Base-by-base conservation (phyloP, 2,329 filamentous ascomycete genomes). In the Fusarium napiforme region DNA sequence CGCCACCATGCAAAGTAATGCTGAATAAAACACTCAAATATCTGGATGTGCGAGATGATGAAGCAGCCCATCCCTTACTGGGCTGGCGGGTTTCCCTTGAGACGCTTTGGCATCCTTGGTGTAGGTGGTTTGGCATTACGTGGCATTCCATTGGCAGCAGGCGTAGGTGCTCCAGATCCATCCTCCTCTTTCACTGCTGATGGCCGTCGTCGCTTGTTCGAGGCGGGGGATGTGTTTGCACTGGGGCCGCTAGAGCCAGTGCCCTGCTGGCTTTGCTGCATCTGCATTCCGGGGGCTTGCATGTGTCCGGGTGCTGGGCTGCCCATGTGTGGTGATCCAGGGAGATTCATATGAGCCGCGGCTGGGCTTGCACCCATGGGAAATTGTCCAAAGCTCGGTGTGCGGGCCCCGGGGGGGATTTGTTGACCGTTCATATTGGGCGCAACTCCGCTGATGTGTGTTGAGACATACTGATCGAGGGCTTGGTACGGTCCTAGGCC, bases 261-360 rank as follows among this genome's bases (percentile, higher is more conserved):
- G 43, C 90, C 91, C 78, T 92, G 91, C 79, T 92, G 90, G 78
- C 90, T 92, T 72, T 89, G 88, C 79, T 92, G 90, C 68, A 90
- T 83, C 79, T 90, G 89, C 90, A 92, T 92, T 70, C 85, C 85
- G 28, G 90, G 90, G 58, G 90, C 89, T 79, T 90, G 89, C 86
- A 91, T 90, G 59, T 87, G 85, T 21, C 87, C 89, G 19, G 88
- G 87, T 23, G 89, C 89, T 14, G 91, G 91, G 78, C 89, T 91
- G 60, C 88, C 87, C 63, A 85, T 77, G 60, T 90, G 89, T 57
- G 90, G 90, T 19, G 90, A 91, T 21, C 89, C 90, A 34, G 90
- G 89, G 9, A 91, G 84, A 75, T 88, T 86, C 72, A 91, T 86
- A 74, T 91, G 88, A n/a, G 84, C 84, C 37, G 87, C 82, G 18